Conservation (phyloP, 148 eudicot species). For the Arctostaphylos glauca region DNA sequence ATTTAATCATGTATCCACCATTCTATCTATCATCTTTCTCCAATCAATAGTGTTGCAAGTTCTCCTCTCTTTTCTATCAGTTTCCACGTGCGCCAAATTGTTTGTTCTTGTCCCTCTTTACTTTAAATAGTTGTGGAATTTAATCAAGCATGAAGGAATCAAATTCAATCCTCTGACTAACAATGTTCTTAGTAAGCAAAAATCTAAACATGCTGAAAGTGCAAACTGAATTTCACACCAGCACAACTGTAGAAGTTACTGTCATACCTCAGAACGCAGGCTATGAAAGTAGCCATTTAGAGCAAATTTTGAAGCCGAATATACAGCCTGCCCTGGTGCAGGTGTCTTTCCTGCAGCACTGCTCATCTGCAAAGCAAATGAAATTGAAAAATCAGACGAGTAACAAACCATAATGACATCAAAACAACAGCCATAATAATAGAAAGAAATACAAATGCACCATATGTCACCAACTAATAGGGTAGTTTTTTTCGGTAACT, state of each 20-base stretch:
- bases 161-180: neutral
- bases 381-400: slow-evolving; percentile 20
- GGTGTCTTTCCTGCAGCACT: slow-evolving; percentile 97
- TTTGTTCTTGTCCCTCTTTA: neutral
- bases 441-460: slow-evolving; percentile 7
- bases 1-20: no score
- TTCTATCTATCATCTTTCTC: no score
- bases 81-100: neutral
- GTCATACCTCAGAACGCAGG: slow-evolving; percentile 86
- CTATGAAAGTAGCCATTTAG: slow-evolving; percentile 87
- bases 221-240: neutral
- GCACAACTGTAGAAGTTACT: neutral
- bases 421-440: neutral
- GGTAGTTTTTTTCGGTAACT: no score
- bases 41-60: no score
- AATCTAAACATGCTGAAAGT: neutral
- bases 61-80: no score
- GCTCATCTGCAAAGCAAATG: slow-evolving; percentile 64
- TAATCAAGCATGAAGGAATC: neutral
- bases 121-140: neutral
- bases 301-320: slow-evolving; percentile 90
- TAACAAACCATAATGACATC: neutral
- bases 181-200: neutral
- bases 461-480: neutral
- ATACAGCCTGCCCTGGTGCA: slow-evolving; percentile 94